phyloP scores from a whole-genome alignment of 139 green algal species.

The Diplosphaera chodatii region DNA sequence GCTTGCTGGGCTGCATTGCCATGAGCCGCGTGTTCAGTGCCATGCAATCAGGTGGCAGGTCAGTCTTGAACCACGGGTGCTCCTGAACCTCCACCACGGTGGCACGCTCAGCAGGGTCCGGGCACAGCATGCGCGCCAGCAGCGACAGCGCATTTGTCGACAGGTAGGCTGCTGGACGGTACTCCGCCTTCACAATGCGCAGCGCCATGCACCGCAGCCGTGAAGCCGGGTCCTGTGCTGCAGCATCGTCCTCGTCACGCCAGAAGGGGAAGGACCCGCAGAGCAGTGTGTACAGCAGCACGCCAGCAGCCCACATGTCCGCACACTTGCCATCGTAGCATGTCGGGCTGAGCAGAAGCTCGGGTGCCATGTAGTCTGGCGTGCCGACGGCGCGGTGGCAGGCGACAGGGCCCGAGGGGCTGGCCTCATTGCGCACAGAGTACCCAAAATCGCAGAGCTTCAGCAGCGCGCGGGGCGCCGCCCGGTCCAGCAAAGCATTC shows the following conservation, averaged over 20 bases:
- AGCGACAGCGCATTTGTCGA: not conserved
- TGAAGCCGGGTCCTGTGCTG: not conserved
- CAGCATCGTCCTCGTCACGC: not conserved
- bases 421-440: slow-evolving; percentile 17
- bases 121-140: slow-evolving; percentile 9
- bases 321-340: slow-evolving; percentile 22
- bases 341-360: slow-evolving; percentile 11
- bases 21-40: not conserved
- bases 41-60: not conserved
- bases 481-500: slow-evolving; percentile 90
- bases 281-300: slow-evolving; percentile 24
- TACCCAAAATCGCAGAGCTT: slow-evolving; percentile 95
- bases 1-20: no score
- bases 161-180: not conserved
- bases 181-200: slow-evolving; percentile 13
- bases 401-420: not conserved
- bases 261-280: slow-evolving; percentile 16
- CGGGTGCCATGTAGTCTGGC: slow-evolving; percentile 26
- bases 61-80: slow-evolving; percentile 5
- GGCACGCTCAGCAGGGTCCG: not conserved
- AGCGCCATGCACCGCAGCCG: slow-evolving; percentile 12
- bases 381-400: slow-evolving; percentile 14
- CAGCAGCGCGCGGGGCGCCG: slow-evolving; percentile 60
- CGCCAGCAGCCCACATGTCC: slow-evolving; percentile 24
- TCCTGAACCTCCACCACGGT: not conserved